These are phyloP conservation scores for Solanum hybrid DNA, from an alignment of 305 asterid genomes.

Conservation along the genomic window DNA sequence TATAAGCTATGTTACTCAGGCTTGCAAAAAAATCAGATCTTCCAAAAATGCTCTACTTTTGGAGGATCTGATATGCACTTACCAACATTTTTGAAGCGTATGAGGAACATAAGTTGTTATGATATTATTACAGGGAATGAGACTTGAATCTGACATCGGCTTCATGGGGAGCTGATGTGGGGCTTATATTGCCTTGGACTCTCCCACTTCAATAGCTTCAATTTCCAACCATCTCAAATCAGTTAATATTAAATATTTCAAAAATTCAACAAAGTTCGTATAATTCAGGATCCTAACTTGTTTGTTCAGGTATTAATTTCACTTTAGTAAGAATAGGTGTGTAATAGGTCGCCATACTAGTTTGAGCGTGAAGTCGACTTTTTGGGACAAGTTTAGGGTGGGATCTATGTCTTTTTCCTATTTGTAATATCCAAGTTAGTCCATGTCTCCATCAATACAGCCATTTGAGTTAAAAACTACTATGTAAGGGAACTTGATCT, in stretches of 20 bases:
- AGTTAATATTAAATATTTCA: not conserved
- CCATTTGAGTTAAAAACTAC: not conserved
- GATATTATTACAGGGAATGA: not conserved
- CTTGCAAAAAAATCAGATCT: not conserved
- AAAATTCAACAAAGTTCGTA: no score
- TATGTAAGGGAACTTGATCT: not conserved
- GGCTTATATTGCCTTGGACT: not conserved
- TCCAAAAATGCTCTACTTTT: not conserved
- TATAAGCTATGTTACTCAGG: not conserved
- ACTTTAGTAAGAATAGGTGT: not conserved
- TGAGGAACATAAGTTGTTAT: not conserved
- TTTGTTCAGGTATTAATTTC: not conserved
- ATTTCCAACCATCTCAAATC: not conserved
- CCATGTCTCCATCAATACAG: not conserved
- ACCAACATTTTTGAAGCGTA: not conserved
- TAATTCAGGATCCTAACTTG: not conserved
- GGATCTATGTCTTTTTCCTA: not conserved
- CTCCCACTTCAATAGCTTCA: not conserved
- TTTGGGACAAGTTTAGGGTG: not conserved
- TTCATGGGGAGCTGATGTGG: not conserved
- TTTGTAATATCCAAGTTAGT: not conserved
- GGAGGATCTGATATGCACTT: not conserved
- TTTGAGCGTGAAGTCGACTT: not conserved
- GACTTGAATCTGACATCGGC: not conserved
- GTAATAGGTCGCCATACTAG: not conserved